Evolutionary conservation across 2,329 filamentous ascomycete species (phyloP).

Genomic region (Seiridium unicorne): DNA sequence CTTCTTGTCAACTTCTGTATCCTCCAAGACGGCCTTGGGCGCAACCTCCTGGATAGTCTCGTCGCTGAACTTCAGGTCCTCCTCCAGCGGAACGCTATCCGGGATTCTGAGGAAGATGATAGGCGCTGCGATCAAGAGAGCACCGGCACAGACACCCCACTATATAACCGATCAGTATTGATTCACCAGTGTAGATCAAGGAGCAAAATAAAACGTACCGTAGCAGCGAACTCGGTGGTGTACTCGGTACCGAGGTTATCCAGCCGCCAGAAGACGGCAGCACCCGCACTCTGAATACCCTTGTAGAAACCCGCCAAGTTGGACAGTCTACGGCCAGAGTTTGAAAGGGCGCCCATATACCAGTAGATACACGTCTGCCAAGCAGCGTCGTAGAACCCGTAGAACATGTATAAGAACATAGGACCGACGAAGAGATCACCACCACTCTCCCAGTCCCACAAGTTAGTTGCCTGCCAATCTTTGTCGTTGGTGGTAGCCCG

Average conservation of each 20-base stretch:
- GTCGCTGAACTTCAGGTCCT: conserved; percentile 82
- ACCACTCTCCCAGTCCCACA: conserved; percentile 54
- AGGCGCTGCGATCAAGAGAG: conserved; percentile 73
- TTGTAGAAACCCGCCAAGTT: conserved; percentile 93
- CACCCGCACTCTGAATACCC: conserved; percentile 80
- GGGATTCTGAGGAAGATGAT: conserved; percentile 77
- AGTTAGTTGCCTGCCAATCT: conserved; percentile 14
- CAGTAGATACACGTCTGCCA: conserved; percentile 94
- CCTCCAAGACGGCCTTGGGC: conserved; percentile 21
- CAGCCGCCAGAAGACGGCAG: conserved; percentile 72
- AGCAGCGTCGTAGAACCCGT: conserved; percentile 61
- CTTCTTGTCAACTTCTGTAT: conserved; percentile 17
- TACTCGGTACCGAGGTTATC: conserved; percentile 63
- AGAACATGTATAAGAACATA: conserved; percentile 68
- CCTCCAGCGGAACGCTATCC: conserved; percentile 77
- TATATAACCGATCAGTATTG: conserved; percentile 30
- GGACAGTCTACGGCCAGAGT: conserved; percentile 87
- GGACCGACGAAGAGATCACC: conserved; percentile 60
- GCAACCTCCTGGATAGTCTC: conserved; percentile 74
- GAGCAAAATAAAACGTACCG: conserved; percentile 30
- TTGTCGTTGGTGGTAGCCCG: conserved; percentile 27
- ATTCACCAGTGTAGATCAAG: background rate
- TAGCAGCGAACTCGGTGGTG: conserved; percentile 67
- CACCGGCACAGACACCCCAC: conserved; percentile 75
- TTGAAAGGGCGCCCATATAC: conserved; percentile 91